These are phyloP conservation scores for Naematelia aurantialba DNA, from an alignment of 768 basidiomycete species.

Conservation along the genomic window DNA sequence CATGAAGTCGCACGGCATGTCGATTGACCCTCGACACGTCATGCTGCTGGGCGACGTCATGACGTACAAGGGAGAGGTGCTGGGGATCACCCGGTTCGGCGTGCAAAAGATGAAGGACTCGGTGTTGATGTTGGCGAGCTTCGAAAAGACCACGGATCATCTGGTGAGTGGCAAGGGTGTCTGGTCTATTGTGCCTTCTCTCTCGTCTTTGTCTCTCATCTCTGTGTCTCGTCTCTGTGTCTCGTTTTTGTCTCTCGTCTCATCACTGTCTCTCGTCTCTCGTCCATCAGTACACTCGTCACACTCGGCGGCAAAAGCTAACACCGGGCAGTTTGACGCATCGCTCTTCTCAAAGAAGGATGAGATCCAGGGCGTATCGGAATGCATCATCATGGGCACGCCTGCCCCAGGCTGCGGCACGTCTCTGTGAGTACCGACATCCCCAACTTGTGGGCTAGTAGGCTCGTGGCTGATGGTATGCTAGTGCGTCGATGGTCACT, in stretches of 20 bases:
- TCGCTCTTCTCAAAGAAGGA: constrained; percentile 95
- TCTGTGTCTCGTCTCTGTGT: background rate
- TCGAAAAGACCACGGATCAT: constrained; percentile 99
- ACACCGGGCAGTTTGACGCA: constrained; percentile 67
- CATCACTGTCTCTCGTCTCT: background rate
- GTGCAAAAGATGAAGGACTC: constrained; percentile 98
- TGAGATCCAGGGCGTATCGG: constrained; percentile 90
- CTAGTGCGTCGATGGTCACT: constrained; percentile 52
- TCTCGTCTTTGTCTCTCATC: too few species aligned
- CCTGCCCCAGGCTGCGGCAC: constrained; percentile 91
- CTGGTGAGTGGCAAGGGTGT: constrained; percentile 55
- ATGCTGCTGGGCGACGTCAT: constrained; percentile 98
- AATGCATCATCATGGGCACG: constrained; percentile 99
- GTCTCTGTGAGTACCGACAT: constrained; percentile 62
- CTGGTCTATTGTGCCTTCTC: too few species aligned
- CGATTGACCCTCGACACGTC: constrained; percentile 95
- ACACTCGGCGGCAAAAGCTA: background rate
- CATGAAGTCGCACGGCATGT: constrained; percentile 96
- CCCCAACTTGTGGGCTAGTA: background rate
- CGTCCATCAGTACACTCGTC: background rate
- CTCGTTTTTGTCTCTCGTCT: background rate
- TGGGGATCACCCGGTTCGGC: constrained; percentile 97
- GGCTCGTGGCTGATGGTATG: constrained; percentile 12
- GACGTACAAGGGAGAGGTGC: constrained; percentile 97
- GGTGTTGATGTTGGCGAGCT: constrained; percentile 96